Conservation (phyloP, 805 yeast genomes). For the Starmerella gropengiesseri region DNA sequence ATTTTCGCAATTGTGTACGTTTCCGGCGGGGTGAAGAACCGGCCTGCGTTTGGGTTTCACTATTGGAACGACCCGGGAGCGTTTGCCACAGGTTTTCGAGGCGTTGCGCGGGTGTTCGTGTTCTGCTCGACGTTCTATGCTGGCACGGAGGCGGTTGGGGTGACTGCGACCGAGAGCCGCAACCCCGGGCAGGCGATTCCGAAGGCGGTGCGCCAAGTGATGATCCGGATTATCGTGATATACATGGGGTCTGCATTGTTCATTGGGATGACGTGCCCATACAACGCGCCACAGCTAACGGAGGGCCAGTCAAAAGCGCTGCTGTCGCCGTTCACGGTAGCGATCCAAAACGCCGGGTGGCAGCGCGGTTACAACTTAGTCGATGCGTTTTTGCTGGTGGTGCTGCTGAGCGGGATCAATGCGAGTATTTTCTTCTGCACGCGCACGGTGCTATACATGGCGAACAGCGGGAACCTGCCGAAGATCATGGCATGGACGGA, state of each 20-base stretch:
- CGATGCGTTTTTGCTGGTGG: slow-evolving; percentile 51
- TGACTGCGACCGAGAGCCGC: slow-evolving; percentile 54
- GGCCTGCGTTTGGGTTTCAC: slow-evolving; percentile 46
- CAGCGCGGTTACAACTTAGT: slow-evolving; percentile 41
- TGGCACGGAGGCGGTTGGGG: slow-evolving; percentile 49
- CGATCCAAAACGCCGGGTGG: slow-evolving; percentile 44
- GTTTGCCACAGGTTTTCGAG: slow-evolving; percentile 36
- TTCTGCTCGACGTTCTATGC: slow-evolving; percentile 51
- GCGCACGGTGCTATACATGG: slow-evolving; percentile 53
- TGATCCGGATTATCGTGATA: slow-evolving; percentile 44
- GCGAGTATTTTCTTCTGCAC: slow-evolving; percentile 60
- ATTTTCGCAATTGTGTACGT: slow-evolving; percentile 46
- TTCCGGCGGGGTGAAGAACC: slow-evolving; percentile 43
- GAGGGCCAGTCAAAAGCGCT: slow-evolving; percentile 37
- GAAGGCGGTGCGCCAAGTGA: slow-evolving; percentile 46
- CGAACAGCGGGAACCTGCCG: slow-evolving; percentile 53
- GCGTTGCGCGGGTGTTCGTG: slow-evolving; percentile 39
- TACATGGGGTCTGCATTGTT: slow-evolving; percentile 49
- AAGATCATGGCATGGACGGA: slow-evolving; percentile 41
- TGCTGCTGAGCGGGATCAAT: slow-evolving; percentile 60
- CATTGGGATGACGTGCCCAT: slow-evolving; percentile 54
- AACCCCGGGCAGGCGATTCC: slow-evolving; percentile 55
- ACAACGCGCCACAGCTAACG: slow-evolving; percentile 37
- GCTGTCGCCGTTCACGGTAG: slow-evolving; percentile 42
- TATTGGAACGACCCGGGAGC: slow-evolving; percentile 50